These are phyloP conservation scores for Oryza rufipogon DNA, from an alignment of 176 grass and related monocot genomes.

Conservation along the genomic window DNA sequence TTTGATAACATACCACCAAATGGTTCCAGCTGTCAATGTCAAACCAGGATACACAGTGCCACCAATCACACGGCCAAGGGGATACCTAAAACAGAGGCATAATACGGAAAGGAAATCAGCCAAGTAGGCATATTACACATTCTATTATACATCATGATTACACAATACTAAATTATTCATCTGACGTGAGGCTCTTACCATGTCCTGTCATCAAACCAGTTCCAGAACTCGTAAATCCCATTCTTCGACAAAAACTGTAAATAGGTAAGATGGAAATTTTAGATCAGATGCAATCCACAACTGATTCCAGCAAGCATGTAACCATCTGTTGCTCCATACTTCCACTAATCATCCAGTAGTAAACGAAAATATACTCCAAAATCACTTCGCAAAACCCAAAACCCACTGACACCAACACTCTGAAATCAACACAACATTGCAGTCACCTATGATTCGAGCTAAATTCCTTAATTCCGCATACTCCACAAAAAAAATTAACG, in stretches of 20 bases:
- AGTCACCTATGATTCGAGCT: not conserved
- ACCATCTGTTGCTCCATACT: not conserved
- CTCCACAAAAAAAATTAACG: not conserved
- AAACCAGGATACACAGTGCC: constrained; percentile 97
- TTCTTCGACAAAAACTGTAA: constrained; percentile 98
- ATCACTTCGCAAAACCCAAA: constrained; percentile 53
- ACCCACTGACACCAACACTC: constrained; percentile 6
- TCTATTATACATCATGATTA: not conserved
- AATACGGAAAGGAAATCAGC: constrained; percentile 15
- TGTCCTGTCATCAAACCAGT: constrained; percentile 99
- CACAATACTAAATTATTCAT: not conserved
- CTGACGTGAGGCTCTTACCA: constrained; percentile 52
- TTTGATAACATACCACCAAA: constrained; percentile 74
- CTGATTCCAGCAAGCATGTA: not conserved
- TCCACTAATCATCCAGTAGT: constrained; percentile 5
- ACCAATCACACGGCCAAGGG: constrained; percentile 97
- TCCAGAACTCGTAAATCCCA: constrained; percentile 99
- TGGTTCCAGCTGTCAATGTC: constrained; percentile 94
- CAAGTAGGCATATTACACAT: not conserved
- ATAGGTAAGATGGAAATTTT: constrained; percentile 31
- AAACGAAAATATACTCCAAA: constrained; percentile 28
- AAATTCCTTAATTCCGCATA: not conserved
- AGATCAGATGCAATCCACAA: constrained; percentile 16
- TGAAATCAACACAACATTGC: not conserved
- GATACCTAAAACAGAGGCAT: constrained; percentile 71